Percentiles rank a stretch among this genome's conserved stretches.
phyloP scores from a whole-genome alignment of 305 asterid genomes.

The Solanum hybrid region DNA sequence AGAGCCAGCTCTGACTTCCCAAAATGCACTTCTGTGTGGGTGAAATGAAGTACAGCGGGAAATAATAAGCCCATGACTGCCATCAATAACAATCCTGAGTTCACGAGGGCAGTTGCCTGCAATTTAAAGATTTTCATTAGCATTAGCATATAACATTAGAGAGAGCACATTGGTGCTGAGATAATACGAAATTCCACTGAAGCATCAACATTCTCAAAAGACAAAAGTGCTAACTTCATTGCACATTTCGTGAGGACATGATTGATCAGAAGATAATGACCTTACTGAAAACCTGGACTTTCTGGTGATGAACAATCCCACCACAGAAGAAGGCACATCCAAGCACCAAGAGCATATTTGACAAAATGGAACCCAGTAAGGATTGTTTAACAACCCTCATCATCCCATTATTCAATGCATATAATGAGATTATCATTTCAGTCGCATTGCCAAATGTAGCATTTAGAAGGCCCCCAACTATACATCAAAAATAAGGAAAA shows the following conservation, averaged over 20 bases:
- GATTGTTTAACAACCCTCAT: slow-evolving; percentile 88
- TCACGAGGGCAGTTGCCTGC: no score
- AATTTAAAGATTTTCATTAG: no score
- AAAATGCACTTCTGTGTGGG: slow-evolving; percentile 79
- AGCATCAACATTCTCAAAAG: no score
- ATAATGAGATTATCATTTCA: slow-evolving; percentile 88
- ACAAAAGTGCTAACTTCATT: no score
- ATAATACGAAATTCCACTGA: no score
- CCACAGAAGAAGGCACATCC: slow-evolving; percentile 97
- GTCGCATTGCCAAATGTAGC: slow-evolving; percentile 98
- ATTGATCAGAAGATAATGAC: slow-evolving; percentile 20
- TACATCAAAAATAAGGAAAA: slow-evolving; percentile 14
- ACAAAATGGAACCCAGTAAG: slow-evolving; percentile 82
- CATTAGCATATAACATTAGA: no score
- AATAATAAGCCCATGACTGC: no score
- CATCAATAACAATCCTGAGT: no score
- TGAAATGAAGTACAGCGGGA: no score
- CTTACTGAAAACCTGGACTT: slow-evolving; percentile 77
- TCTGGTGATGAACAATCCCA: slow-evolving; percentile 62
- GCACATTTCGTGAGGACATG: not conserved
- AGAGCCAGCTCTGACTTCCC: slow-evolving; percentile 88
- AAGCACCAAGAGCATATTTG: slow-evolving; percentile 93
- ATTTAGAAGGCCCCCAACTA: slow-evolving; percentile 94
- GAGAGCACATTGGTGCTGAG: no score
- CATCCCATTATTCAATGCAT: slow-evolving; percentile 88